Base-by-base conservation (phyloP, 768 basidiomycete genomes). In the Phylloporus scabripes region DNA sequence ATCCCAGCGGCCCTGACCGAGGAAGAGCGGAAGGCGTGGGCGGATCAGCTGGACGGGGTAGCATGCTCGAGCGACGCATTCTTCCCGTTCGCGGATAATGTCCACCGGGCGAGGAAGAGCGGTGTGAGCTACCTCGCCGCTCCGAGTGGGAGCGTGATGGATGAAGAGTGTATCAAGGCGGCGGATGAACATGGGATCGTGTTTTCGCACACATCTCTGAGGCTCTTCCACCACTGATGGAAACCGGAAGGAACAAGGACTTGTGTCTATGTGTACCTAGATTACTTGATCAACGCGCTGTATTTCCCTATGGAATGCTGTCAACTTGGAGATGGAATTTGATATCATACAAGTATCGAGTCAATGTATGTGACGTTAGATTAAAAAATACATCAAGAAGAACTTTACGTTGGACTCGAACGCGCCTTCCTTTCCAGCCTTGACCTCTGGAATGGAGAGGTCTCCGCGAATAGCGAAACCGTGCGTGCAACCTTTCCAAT, bases 11-110 rank as follows among this genome's bases (percentile, higher is more conserved):
- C 83, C 15, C 71, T 99, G 54, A 80, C 70, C 14, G 76, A 72
- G 14, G 74, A 75, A 52, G 93, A 96, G 70, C 84, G 79, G 65
- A 79, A 74, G 61, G 78, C 79, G 45, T 94, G 92, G 80, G 81
- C 80, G 44, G 68, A 59, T 40, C 72, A 85, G 71, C 72, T 98
- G 49, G 83, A 85, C 51, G 88, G 82, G 18, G 95, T 98, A 44
- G 83, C 88, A 6, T 95, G 96, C 70, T 89, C 90, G 28, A 93
- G 91, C 52, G 96, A 99, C 57, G 96, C 95, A 44, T 99, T 99
- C 80, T 98, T 98, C 92, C 96, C 96, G 15, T 98, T 98, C 82
- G 80, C 95, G 11, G 96, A 99, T 64, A 99, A 98, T 59, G 95
- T 99, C 29, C 89, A 97, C 65, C 78, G 96, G 39, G 90, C 92